These are phyloP conservation scores for Porphyridium purpureum DNA, from an alignment of 23 red algal species.

Conservation along the genomic window DNA sequence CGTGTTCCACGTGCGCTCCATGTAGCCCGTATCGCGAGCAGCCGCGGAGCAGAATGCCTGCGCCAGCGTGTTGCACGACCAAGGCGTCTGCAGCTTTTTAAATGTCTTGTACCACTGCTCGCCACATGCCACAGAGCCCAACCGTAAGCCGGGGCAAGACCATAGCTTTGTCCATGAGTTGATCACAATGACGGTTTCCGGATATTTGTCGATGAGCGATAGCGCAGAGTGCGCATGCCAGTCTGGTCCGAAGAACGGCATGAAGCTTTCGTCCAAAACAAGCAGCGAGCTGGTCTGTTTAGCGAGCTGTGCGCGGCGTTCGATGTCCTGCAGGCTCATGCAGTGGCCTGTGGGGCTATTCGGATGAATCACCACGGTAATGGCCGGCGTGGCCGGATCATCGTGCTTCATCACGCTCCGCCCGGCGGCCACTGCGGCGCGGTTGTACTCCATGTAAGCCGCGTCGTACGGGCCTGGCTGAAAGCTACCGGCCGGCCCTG, in stretches of 20 bases:
- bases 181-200: slow-evolving; percentile 59
- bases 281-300: slow-evolving; percentile 14
- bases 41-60: slow-evolving; percentile 80
- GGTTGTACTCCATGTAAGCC: slow-evolving; percentile 89
- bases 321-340: slow-evolving; percentile 46
- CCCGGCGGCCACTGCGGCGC: slow-evolving; percentile 72
- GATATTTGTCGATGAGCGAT: slow-evolving; percentile 58
- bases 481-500: slow-evolving; percentile 37
- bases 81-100: slow-evolving; percentile 85
- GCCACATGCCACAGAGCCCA: slow-evolving; percentile 51
- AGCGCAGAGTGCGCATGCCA: slow-evolving; percentile 62
- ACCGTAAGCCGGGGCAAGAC: slow-evolving; percentile 85
- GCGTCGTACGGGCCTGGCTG: slow-evolving; percentile 72
- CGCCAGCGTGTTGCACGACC: slow-evolving; percentile 65
- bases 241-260: slow-evolving; percentile 65
- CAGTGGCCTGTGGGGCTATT: slow-evolving; percentile 92
- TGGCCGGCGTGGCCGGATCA: slow-evolving; percentile 9
- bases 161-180: slow-evolving; percentile 95
- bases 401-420: slow-evolving; percentile 16
- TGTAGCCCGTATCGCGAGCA: slow-evolving; percentile 40
- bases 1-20: slow-evolving; percentile 57
- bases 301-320: slow-evolving; percentile 2
- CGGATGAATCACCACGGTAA: slow-evolving; percentile 89
- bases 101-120: slow-evolving; percentile 32
- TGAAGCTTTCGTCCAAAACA: slow-evolving; percentile 90